Conservation (phyloP, 2,329 filamentous ascomycete species). For the Periconia sp. region DNA sequence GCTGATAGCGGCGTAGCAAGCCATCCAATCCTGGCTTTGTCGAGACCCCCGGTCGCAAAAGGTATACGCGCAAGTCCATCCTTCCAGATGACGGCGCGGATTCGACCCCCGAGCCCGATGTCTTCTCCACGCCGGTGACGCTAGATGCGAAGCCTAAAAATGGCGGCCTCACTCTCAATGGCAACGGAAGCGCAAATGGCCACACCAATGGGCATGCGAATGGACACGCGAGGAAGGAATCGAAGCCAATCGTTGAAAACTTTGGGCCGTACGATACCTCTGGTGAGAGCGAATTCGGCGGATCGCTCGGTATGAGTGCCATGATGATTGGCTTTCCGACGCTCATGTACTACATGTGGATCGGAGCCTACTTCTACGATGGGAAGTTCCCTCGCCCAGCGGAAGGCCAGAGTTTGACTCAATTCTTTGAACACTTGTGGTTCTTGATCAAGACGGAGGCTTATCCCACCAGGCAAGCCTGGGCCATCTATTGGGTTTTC, state of each 20-base stretch:
- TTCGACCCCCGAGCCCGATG: conserved; percentile 44
- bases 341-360: conserved; percentile 99
- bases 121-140: conserved; percentile 17
- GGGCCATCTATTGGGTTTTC: conserved; percentile 94
- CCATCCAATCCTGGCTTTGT: conserved; percentile 53
- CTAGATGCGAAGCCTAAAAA: conserved; percentile 8
- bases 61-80: conserved; percentile 52
- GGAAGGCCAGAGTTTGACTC: conserved; percentile 68
- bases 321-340: conserved; percentile 95
- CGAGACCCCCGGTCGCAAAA: conserved; percentile 54
- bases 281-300: conserved; percentile 80
- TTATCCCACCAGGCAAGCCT: conserved; percentile 81
- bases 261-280: conserved; percentile 49
- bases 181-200: conserved; percentile 21
- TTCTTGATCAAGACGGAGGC: conserved; percentile 81
- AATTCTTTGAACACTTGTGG: conserved; percentile 75
- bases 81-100: conserved; percentile 31
- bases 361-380: conserved; percentile 90
- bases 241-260: conserved; percentile 44
- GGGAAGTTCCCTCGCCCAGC: conserved; percentile 76
- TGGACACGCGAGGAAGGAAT: conserved; percentile 26
- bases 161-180: conserved; percentile 5
- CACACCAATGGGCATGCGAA: conserved; percentile 38
- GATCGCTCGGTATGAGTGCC: conserved; percentile 74
- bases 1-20: conserved; percentile 44